These are phyloP conservation scores for Naganishia liquefaciens DNA, from an alignment of 1,284 basidiomycete species.

Conservation along the genomic window DNA sequence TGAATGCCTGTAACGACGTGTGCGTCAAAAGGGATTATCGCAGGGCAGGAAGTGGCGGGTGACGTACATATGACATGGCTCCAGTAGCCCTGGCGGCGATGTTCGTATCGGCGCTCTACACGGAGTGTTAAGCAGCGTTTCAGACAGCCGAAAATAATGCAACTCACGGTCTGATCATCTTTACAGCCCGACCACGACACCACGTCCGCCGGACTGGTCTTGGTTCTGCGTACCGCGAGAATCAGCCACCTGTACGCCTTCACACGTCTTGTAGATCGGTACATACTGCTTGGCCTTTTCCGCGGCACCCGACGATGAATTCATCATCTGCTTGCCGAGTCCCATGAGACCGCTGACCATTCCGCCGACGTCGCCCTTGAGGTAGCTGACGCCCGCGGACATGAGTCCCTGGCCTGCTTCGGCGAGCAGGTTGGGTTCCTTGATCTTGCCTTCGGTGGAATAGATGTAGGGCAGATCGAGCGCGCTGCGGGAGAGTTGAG, in stretches of 20 bases:
- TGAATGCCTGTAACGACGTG: conserved; percentile 65
- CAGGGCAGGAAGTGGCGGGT: conserved; percentile 30
- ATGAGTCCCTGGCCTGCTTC: conserved; percentile 76
- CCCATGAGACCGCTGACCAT: conserved; percentile 60
- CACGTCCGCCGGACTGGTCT: conserved; percentile 76
- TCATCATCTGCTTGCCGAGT: conserved; percentile 53
- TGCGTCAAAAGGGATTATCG: too few relatives aligned
- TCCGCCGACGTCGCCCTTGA: conserved; percentile 72
- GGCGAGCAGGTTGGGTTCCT: conserved; percentile 80
- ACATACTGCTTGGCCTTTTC: conserved; percentile 62
- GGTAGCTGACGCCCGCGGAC: conserved; percentile 49
- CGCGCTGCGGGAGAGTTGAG: conserved; percentile 44
- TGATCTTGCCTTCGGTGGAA: conserved; percentile 89
- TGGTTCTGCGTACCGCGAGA: conserved; percentile 42
- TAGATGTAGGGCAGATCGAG: conserved; percentile 63
- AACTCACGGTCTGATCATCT: conserved; percentile 78
- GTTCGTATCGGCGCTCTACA: conserved; percentile 68
- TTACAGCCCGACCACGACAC: conserved; percentile 80
- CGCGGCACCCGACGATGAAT: conserved; percentile 59
- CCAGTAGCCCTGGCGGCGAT: conserved; percentile 81
- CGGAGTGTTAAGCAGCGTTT: neutral
- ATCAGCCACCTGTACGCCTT: neutral
- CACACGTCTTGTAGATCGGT: neutral
- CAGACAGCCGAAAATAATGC: neutral
- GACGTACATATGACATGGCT: conserved; percentile 65